These are phyloP conservation scores for Cordyceps pruinosa DNA, from an alignment of 2,329 filamentous ascomycete genomes.

Conservation along the genomic window DNA sequence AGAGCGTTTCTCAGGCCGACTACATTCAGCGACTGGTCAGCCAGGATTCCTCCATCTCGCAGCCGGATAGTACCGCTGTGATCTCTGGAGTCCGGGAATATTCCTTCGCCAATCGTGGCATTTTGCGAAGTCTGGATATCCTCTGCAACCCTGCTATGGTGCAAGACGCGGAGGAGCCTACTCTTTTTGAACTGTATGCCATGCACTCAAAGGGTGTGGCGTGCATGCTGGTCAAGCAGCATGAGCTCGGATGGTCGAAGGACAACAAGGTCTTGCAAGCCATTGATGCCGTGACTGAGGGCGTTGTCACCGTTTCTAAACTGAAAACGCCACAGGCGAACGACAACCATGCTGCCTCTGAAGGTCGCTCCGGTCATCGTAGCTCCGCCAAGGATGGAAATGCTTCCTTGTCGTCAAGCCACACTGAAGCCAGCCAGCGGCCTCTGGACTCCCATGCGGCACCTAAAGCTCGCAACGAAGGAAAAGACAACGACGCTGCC, in stretches of 20 bases:
- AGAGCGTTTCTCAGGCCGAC: constrained; percentile 75
- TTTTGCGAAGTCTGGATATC: constrained; percentile 85
- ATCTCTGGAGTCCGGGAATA: constrained; percentile 96
- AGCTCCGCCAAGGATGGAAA: constrained; percentile 30
- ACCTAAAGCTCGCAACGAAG: constrained; percentile 35
- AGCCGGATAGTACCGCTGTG: constrained; percentile 90
- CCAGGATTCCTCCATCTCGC: constrained; percentile 66
- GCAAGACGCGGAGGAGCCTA: constrained; percentile 59
- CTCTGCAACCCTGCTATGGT: constrained; percentile 62
- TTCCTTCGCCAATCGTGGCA: constrained; percentile 79
- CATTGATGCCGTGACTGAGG: constrained; percentile 68
- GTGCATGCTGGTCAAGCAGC: constrained; percentile 75
- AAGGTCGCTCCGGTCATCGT: constrained; percentile 32
- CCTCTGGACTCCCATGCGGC: constrained; percentile 27
- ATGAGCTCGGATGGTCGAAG: constrained; percentile 83
- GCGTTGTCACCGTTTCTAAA: constrained; percentile 67
- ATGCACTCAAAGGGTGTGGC: constrained; percentile 98
- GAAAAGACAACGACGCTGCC: constrained; percentile 42
- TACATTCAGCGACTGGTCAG: constrained; percentile 74
- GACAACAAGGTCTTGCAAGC: constrained; percentile 81
- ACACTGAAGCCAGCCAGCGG: constrained; percentile 24
- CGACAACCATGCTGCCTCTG: constrained; percentile 24
- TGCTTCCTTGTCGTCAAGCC: constrained; percentile 20
- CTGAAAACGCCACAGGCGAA: constrained; percentile 48
- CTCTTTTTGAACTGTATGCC: constrained; percentile 88